phyloP scores from a whole-genome alignment of 1,284 basidiomycete species.

The Mycena citricolor region DNA sequence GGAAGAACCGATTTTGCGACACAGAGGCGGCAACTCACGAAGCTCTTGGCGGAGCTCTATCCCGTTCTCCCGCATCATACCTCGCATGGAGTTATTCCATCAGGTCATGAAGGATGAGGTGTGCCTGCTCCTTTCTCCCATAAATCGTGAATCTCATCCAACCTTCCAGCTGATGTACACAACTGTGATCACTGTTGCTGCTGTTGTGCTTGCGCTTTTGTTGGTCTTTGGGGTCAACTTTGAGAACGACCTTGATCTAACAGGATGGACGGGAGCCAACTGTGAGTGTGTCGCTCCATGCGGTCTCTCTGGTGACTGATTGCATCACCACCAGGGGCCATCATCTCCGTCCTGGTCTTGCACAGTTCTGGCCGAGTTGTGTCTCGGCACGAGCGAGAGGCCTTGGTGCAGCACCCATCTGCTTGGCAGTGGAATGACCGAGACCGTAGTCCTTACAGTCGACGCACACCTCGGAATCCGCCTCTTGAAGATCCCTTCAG shows the following conservation, averaged over 20 bases:
- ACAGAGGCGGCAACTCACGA: too few species aligned
- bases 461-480: constrained; percentile 7
- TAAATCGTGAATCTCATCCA: constrained; percentile 20
- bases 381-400: constrained; percentile 61
- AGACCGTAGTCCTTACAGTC: constrained; percentile 14
- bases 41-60: constrained; percentile 2
- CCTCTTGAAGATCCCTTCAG: constrained; percentile 20
- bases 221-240: constrained; percentile 52
- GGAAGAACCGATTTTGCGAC: constrained; percentile 3
- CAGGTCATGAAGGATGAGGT: constrained; percentile 65
- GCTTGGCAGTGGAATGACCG: constrained; percentile 37
- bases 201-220: constrained; percentile 49
- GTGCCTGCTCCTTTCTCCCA: constrained; percentile 22
- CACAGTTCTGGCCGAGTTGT: constrained; percentile 65
- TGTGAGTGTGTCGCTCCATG: constrained; percentile 43
- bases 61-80: constrained; percentile 38
- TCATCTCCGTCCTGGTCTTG: constrained; percentile 57
- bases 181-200: constrained; percentile 51
- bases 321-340: constrained; percentile 42
- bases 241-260: constrained; percentile 43
- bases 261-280: constrained; percentile 54
- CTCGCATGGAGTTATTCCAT: constrained; percentile 53
- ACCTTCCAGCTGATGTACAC: constrained; percentile 53
- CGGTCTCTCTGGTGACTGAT: constrained; percentile 7
- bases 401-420: constrained; percentile 49